These are phyloP conservation scores for Colletotrichum cuscutae DNA, from an alignment of 2,329 filamentous ascomycete genomes.

Conservation along the genomic window DNA sequence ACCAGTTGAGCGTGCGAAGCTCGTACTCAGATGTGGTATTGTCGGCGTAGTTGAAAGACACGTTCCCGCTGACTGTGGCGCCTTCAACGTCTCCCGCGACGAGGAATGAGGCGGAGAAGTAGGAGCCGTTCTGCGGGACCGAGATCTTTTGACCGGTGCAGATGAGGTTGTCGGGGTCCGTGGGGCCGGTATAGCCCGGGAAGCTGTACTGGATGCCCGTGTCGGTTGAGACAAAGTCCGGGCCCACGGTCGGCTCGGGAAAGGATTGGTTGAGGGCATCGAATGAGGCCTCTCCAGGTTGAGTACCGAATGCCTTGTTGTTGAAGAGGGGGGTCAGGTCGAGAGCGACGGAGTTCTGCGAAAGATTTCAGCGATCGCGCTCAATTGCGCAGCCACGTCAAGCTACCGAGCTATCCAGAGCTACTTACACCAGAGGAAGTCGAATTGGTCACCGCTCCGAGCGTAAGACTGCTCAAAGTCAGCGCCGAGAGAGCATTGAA, in stretches of 20 bases:
- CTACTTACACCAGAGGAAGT: conserved; percentile 10
- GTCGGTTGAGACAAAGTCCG: conserved; percentile 49
- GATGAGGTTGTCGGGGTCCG: conserved; percentile 55
- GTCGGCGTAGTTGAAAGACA: conserved; percentile 55
- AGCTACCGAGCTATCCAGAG: not conserved
- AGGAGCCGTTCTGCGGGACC: conserved; percentile 42
- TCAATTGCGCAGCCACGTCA: not conserved
- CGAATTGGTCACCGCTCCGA: not conserved
- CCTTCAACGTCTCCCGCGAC: conserved; percentile 52
- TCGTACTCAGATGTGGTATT: conserved; percentile 50
- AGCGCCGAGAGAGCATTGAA: not conserved
- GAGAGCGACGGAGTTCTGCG: conserved; percentile 4
- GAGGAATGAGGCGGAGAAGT: conserved; percentile 56
- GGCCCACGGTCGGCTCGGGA: conserved; percentile 45
- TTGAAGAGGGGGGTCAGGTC: conserved; percentile 45
- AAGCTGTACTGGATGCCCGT: conserved; percentile 55
- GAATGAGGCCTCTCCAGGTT: conserved; percentile 57
- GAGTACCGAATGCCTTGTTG: conserved; percentile 58
- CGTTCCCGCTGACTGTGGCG: conserved; percentile 50
- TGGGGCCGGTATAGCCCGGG: conserved; percentile 49
- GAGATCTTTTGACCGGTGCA: conserved; percentile 51
- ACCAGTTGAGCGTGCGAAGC: conserved; percentile 56
- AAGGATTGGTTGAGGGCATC: conserved; percentile 54
- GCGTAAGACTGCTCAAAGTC: not conserved
- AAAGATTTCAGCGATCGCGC: not conserved